Conservation (phyloP, 1,284 basidiomycete genomes). For the Ustilago trichophora region DNA sequence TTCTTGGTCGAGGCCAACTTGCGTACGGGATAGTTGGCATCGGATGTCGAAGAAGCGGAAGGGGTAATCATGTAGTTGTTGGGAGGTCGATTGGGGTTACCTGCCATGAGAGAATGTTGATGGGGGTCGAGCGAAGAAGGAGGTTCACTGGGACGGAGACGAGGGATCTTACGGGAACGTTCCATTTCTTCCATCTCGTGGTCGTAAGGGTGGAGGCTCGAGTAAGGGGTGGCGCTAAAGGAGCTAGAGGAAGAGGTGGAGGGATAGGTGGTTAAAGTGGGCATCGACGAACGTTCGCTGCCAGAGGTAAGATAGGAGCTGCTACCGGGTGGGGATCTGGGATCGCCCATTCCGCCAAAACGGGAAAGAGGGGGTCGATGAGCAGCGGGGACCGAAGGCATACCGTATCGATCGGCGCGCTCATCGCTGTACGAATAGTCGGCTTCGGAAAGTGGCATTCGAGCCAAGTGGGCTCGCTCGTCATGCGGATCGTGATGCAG, state of each 20-base stretch:
- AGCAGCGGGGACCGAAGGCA: constrained; percentile 4
- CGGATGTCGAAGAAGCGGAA: constrained; percentile 2
- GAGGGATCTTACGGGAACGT: constrained; percentile 24
- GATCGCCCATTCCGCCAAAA: too few species aligned
- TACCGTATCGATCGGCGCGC: constrained; percentile 13
- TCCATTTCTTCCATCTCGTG: constrained; percentile 36
- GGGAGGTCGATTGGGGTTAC: too few species aligned
- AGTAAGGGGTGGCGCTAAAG: constrained; percentile 9
- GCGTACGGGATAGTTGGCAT: constrained; percentile 23
- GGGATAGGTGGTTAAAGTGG: constrained; percentile 15
- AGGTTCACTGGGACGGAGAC: constrained; percentile 3
- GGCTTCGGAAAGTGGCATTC: constrained; percentile 18
- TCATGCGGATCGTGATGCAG: constrained; percentile 22
- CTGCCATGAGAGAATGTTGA: too few species aligned
- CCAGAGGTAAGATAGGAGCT: constrained; percentile 24
- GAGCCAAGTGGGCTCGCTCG: constrained; percentile 12
- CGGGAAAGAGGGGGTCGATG: constrained; percentile 29
- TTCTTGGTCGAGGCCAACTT: constrained; percentile 55
- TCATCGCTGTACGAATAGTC: constrained; percentile 26
- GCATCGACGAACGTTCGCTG: constrained; percentile 36
- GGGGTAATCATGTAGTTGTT: constrained; percentile 17
- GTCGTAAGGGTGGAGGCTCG: constrained; percentile 19
- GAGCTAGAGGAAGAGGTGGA: constrained; percentile 21
- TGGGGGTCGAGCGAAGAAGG: constrained; percentile 1
- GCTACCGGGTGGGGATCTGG: constrained; percentile 17